phyloP scores from a whole-genome alignment of 345 rosid species.

The Combretum micranthum region DNA sequence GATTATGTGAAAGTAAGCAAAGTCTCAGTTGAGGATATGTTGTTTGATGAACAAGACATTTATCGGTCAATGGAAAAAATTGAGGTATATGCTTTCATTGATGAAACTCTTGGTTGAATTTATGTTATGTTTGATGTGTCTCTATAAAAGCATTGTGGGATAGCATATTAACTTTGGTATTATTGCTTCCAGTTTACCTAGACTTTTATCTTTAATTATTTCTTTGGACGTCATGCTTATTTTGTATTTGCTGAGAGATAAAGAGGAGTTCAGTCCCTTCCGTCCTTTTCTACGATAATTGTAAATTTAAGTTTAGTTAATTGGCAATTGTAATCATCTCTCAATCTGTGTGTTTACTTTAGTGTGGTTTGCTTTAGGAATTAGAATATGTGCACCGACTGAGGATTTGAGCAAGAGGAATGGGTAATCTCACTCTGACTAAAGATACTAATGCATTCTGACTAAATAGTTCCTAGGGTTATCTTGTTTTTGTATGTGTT shows the following conservation, averaged over 20 bases:
- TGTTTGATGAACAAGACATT: conserved; percentile 88
- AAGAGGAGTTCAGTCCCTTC: no score
- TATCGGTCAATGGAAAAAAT: conserved; percentile 87
- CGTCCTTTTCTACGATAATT: no score
- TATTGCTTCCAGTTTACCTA: neutral
- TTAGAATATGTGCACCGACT: no score
- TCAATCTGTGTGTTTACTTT: neutral
- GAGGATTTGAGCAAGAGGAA: no score
- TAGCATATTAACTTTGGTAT: neutral
- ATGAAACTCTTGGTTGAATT: neutral
- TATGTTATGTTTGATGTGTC: neutral
- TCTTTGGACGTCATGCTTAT: neutral
- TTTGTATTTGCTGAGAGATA: no score
- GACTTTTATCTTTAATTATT: neutral
- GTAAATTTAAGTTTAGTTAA: neutral
- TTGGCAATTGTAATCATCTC: neutral
- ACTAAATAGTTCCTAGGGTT: no score
- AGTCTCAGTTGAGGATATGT: conserved; percentile 93
- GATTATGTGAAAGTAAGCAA: conserved; percentile 99
- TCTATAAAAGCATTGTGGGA: neutral
- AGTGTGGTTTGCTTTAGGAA: no score
- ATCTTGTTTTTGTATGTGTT: no score
- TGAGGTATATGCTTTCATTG: conserved; percentile 42
- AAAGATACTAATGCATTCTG: no score
- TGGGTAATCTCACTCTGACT: no score